Base-by-base conservation (phyloP, 352 stramenopile species). In the Blastocystis sp. region DNA sequence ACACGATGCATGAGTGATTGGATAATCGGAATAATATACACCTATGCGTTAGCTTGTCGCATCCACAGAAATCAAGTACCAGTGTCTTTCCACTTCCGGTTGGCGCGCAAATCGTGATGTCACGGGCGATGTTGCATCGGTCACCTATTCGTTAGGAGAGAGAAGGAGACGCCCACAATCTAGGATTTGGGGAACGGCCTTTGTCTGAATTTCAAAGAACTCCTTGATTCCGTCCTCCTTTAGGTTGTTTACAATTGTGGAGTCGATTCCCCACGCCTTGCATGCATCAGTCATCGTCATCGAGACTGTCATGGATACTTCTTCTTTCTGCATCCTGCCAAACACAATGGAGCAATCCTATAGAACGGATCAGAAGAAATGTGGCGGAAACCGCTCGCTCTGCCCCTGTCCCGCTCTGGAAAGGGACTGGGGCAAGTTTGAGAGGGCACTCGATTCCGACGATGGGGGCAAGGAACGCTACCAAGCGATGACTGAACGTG, bases 41-140 rank as follows among this genome's bases (percentile, higher is more conserved):
- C 74, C 74, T 85, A 69, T 4, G 10, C 19, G 74, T 63, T 55
- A 67, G n/a, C 19, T 70, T 24, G 21, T 33, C 29, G 35, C 2
- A 6, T 29, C n/a, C 24, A 29, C 21, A 16, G 33, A 66, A 37
- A 85, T 16, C 19, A 29, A 3, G 16, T 85, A 85, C 67, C 10
- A 89, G 79, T 13, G 79, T 89, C 59, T 89, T 89, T 67, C 79
- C 79, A 79, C 79, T 89, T 65, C 79, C 79, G 19, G 79, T 89
- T 3, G 79, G 79, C 13, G 79, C 79, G 62, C 63, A 78, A 31
- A 89, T 89, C 31, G 63, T 67, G 29, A 89, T 77, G 31, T 89
- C 79, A 65, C 79, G 41, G 6, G 79, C 79, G 33, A 80, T 89
- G 12, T 26, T 6, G 67, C 9, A 89, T n/a, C 65, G 62, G 66